phyloP scores from a whole-genome alignment of 2,329 filamentous ascomycete genomes.

The Colletotrichum karsti region DNA sequence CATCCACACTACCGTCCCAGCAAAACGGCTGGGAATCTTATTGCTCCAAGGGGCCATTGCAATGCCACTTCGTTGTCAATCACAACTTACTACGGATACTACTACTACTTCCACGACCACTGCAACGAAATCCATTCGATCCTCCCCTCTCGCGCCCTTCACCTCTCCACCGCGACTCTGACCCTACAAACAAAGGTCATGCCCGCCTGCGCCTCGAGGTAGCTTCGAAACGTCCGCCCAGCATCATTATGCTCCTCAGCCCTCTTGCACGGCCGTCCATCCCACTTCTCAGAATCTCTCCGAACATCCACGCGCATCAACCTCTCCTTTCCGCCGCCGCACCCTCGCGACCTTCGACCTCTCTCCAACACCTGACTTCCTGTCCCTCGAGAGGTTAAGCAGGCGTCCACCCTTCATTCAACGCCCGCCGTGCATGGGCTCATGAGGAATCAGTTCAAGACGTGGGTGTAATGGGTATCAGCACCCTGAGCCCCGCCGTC shows the following conservation, averaged over 20 bases:
- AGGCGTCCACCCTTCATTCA: not conserved
- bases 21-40: constrained; percentile 29
- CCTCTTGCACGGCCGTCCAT: constrained; percentile 26
- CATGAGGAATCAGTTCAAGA: constrained; percentile 32
- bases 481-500: constrained; percentile 38
- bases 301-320: constrained; percentile 15
- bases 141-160: not conserved
- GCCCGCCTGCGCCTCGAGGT: constrained; percentile 10
- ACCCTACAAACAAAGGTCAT: constrained; percentile 5
- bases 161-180: not conserved
- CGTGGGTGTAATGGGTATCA: constrained; percentile 46
- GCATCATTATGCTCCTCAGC: constrained; percentile 30
- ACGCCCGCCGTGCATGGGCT: constrained; percentile 25
- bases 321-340: constrained; percentile 3
- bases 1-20: constrained; percentile 21
- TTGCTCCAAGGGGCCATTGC: constrained; percentile 28
- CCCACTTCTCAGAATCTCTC: constrained; percentile 20
- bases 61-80: constrained; percentile 28
- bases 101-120: constrained; percentile 16
- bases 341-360: not conserved
- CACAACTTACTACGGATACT: constrained; percentile 13
- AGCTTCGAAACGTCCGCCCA: constrained; percentile 24
- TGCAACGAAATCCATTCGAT: constrained; percentile 9
- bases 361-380: not conserved
- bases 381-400: not conserved